Conservation (phyloP, 139 green algal species). For the Spirogloea muscicola region DNA sequence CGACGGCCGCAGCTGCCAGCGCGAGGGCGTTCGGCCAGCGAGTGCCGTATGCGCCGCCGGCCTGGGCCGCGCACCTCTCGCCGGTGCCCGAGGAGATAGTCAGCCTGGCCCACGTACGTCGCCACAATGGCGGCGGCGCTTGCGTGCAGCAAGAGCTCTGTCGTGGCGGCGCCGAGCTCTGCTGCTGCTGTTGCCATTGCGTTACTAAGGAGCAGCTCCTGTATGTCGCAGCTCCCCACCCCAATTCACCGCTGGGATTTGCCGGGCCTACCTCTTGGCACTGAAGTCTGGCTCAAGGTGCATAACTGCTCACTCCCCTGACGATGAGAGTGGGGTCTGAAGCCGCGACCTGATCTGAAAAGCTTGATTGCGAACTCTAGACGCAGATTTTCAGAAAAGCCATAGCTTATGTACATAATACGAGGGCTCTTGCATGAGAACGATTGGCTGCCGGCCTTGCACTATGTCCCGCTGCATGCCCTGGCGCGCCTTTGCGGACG, state of each 20-base stretch:
- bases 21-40: no score
- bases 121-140: no score
- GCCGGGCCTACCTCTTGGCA: conserved; percentile 61
- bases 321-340: not conserved
- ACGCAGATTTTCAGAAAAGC: not conserved
- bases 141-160: no score
- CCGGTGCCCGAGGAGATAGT: not conserved
- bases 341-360: not conserved
- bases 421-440: no score
- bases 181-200: not conserved
- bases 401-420: no score
- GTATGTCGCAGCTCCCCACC: conserved; percentile 54
- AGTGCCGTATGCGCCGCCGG: conserved; percentile 11
- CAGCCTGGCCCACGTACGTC: conserved; percentile 12
- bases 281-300: conserved; percentile 79
- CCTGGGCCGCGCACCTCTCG: not conserved
- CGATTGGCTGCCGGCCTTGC: no score
- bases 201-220: not conserved
- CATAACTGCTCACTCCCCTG: not conserved
- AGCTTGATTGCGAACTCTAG: not conserved
- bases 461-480: not conserved
- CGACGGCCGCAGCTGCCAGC: no score
- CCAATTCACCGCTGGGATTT: conserved; percentile 74
- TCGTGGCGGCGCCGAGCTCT: no score
- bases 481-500: no score